Base-by-base conservation (phyloP, 2,329 filamentous ascomycete genomes). In the Escovopsis sp. region DNA sequence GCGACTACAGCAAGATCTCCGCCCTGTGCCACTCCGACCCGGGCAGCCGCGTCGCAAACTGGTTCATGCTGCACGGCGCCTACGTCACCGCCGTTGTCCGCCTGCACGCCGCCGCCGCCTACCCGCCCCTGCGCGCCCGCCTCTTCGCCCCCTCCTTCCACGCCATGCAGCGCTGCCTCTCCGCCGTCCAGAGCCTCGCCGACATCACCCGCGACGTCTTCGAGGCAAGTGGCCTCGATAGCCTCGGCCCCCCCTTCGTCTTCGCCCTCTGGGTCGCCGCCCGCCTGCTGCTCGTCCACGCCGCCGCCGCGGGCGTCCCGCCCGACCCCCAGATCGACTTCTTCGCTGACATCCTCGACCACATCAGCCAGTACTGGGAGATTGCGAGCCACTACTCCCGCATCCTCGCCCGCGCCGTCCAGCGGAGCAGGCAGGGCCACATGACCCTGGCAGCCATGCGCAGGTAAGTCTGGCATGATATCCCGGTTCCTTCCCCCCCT, bases 11-110 rank as follows among this genome's bases (percentile, higher is more conserved):
- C 53, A 61, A 61, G n/a, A 66, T 67, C 23, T 66, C 62, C 7
- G 62, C 64, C 2, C 52, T 67, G 10, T 67, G 64, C 34, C 64
- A 67, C 49, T 66, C 64, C 5, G 64, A 66, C 15, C 64, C 64
- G 3, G 64, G 63, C 2, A 66, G 63, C 41, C 60, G 64, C 2
- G 64, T 66, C 2, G 64, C 64, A n/a, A 66, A 66, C 47, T 66
- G 63, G 64, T 66, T 66, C 45, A 64, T 66, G 61, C 52, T 67
- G 8, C 64, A 67, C 26, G 65, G 64, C 47, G 64, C 64, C 7
- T 67, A 66, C 38, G 63, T 67, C 11, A 65, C 62, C 0, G 57
- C 62, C 3, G 64, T 65, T 6, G 63, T 67, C 3, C 59, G 65
- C 1, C 51, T 67, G n/a, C 64, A 67, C 44, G 65, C 64, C 3